A percentile compares a stretch with the other conserved stretches of the same genome.
These are phyloP conservation scores for Dillenia suffruticosa DNA, from an alignment of 164 flowering plant species.

Conservation along the genomic window DNA sequence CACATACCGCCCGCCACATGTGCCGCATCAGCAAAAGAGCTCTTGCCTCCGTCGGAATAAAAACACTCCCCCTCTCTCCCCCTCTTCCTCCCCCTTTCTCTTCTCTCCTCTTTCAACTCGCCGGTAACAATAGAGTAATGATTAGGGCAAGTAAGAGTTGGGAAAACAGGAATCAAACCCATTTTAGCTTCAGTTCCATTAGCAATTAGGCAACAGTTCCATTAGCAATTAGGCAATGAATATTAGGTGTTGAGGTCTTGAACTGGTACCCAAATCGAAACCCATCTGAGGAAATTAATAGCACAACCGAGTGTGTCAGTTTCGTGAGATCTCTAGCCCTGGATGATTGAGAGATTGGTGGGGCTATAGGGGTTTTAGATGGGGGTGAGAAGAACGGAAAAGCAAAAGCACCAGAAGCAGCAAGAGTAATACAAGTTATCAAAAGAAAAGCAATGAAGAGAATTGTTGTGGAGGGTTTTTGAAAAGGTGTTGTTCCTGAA, in stretches of 20 bases:
- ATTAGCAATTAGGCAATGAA: slow-evolving; percentile 52
- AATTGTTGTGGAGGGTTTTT: slow-evolving; percentile 13
- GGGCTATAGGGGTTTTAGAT: slow-evolving; percentile 4
- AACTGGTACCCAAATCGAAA: slow-evolving; percentile 79
- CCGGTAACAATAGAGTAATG: slow-evolving; percentile 95
- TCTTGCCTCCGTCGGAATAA: no score
- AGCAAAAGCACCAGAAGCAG: slow-evolving; percentile 51
- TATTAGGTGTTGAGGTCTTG: slow-evolving; percentile 59
- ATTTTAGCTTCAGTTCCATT: slow-evolving; percentile 83
- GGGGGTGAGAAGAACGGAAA: slow-evolving; percentile 48
- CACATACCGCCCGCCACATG: no score
- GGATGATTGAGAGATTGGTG: slow-evolving; percentile 4
- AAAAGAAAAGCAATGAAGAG: slow-evolving; percentile 34
- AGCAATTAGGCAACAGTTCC: no score
- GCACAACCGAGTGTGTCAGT: slow-evolving; percentile 42
- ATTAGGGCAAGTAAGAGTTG: slow-evolving; percentile 89
- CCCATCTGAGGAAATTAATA: slow-evolving; percentile 65
- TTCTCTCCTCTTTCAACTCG: no score
- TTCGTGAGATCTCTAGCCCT: slow-evolving; percentile 35
- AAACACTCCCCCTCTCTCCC: no score
- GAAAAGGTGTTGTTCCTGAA: slow-evolving; percentile 7
- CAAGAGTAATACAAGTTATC: slow-evolving; percentile 39
- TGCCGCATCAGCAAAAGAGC: no score
- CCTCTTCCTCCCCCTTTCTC: no score
- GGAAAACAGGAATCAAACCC: slow-evolving; percentile 92